A percentile compares a stretch with the other conserved stretches of the same genome.
Conservation (phyloP, 164 flowering plant species). For the Vitis rupestris region DNA sequence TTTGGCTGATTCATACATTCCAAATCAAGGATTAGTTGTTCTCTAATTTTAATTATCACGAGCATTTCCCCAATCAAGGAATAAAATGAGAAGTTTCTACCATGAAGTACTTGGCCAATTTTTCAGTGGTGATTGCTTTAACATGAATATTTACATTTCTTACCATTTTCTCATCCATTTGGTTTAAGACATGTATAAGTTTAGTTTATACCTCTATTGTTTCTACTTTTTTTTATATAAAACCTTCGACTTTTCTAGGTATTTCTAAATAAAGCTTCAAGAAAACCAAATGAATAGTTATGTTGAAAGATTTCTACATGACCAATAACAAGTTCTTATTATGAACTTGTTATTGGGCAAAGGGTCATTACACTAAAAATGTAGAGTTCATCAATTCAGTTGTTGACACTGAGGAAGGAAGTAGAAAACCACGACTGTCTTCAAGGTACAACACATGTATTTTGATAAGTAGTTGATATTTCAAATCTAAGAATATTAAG, state of each 20-base stretch:
- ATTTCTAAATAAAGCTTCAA: neutral
- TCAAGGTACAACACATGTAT: too few relatives aligned
- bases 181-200: constrained; percentile 69
- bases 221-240: constrained; percentile 50
- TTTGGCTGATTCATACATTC: constrained; percentile 67
- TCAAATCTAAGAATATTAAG: too few relatives aligned
- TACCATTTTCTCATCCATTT: constrained; percentile 57
- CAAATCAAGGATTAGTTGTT: constrained; percentile 64
- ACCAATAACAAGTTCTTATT: too few relatives aligned
- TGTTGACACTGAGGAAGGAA: too few relatives aligned
- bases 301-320: too few relatives aligned
- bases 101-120: constrained; percentile 44
- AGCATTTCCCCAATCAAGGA: constrained; percentile 61
- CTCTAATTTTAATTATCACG: constrained; percentile 50
- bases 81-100: constrained; percentile 61
- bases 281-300: too few relatives aligned
- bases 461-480: too few relatives aligned
- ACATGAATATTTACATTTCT: constrained; percentile 43
- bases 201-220: constrained; percentile 58
- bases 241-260: constrained; percentile 44
- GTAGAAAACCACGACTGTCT: too few relatives aligned
- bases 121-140: constrained; percentile 34
- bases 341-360: too few relatives aligned
- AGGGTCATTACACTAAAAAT: too few relatives aligned
- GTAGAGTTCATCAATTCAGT: too few relatives aligned